Conservation (phyloP, 106 monocot genomes). For the Cymbidium sinense region DNA sequence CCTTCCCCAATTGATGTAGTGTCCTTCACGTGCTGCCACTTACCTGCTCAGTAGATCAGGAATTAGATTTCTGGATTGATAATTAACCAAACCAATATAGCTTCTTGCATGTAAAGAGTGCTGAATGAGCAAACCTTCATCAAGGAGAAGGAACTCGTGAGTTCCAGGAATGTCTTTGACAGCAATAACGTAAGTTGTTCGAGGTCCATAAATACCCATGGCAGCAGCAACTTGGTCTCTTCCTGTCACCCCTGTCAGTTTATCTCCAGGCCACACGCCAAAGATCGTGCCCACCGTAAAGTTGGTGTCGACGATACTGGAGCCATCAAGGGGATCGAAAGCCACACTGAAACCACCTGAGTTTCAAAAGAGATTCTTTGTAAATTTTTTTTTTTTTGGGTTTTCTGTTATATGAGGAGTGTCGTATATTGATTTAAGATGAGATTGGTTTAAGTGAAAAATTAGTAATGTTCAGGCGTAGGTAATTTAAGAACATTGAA, state of each 20-base stretch:
- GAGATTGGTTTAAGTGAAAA: background rate
- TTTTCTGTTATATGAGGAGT: background rate
- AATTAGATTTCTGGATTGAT: background rate
- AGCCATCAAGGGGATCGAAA: conserved; percentile 94
- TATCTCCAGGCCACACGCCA: conserved; percentile 92
- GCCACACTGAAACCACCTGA: conserved; percentile 96
- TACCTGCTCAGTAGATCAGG: conserved; percentile 35
- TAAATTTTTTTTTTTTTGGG: background rate
- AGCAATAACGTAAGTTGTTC: conserved; percentile 82
- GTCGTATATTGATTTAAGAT: background rate
- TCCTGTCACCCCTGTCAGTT: conserved; percentile 62
- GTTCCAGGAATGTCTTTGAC: conserved; percentile 87
- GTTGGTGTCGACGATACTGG: conserved; percentile 95
- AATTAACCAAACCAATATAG: background rate
- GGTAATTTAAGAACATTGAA: no score
- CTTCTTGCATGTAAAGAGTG: background rate
- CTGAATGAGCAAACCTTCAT: conserved; percentile 44
- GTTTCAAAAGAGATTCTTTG: background rate
- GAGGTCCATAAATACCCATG: conserved; percentile 97
- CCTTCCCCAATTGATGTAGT: conserved; percentile 87
- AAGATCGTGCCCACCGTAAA: conserved; percentile 98
- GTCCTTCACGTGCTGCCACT: conserved; percentile 96
- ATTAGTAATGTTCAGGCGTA: background rate
- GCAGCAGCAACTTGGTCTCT: conserved; percentile 86
- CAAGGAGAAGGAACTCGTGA: conserved; percentile 94